Evolutionary conservation across 2,329 filamentous ascomycete species (phyloP).

Genomic region (Nothophaeocryptopus gaeumannii): DNA sequence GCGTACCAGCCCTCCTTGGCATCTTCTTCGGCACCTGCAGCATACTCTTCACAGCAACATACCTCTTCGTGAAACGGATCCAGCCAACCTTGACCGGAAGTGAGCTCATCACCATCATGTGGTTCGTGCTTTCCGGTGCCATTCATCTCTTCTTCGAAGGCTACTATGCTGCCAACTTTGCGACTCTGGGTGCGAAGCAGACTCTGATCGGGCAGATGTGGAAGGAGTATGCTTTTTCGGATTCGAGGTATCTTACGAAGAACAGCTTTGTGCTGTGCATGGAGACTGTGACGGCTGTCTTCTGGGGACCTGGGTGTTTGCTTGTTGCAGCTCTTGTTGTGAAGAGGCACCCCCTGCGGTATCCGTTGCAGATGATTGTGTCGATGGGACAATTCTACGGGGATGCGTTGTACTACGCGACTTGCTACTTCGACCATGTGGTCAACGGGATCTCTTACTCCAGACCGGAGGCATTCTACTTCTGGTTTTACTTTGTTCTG

Average conservation of each 20-base stretch:
- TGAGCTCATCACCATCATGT: conserved; percentile 63
- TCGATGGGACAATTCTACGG: conserved; percentile 64
- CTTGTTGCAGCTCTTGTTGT: conserved; percentile 55
- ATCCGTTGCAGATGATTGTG: conserved; percentile 59
- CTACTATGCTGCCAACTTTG: conserved; percentile 73
- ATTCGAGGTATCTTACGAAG: conserved; percentile 80
- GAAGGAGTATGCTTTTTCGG: conserved; percentile 88
- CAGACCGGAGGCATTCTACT: conserved; percentile 62
- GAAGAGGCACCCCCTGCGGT: conserved; percentile 54
- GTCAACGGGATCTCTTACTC: conserved; percentile 55
- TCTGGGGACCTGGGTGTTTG: conserved; percentile 63
- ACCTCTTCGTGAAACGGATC: conserved; percentile 51
- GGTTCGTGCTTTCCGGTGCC: conserved; percentile 71
- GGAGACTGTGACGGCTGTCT: conserved; percentile 75
- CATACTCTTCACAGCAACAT: conserved; percentile 57
- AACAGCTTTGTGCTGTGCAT: conserved; percentile 85
- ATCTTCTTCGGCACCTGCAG: conserved; percentile 59
- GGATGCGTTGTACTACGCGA: conserved; percentile 63
- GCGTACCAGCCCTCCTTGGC: conserved; percentile 57
- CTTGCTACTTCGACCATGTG: conserved; percentile 60
- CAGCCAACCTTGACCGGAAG: conserved; percentile 52
- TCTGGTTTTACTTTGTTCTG: conserved; percentile 64
- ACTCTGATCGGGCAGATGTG: conserved; percentile 79
- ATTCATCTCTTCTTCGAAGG: conserved; percentile 83
- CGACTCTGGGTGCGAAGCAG: conserved; percentile 63